Evolutionary conservation across 2,329 filamentous ascomycete genomes (phyloP).

Genomic region (Colletotrichum phormii): DNA sequence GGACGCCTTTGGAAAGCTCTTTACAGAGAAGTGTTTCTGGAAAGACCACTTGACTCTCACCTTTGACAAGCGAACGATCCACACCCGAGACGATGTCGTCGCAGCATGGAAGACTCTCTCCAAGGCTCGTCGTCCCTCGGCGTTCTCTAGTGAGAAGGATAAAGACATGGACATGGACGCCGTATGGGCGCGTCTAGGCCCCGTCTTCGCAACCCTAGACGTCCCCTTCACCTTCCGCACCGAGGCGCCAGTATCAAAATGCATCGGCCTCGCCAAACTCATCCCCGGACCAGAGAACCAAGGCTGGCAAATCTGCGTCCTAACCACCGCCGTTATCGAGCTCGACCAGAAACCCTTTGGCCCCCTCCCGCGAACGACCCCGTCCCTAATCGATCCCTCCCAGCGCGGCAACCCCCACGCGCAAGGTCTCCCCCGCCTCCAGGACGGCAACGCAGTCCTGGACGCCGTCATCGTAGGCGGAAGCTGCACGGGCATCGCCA

Average conservation of each 20-base stretch:
- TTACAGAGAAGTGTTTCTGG: constrained; percentile 23
- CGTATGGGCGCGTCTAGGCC: background rate
- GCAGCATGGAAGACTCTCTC: constrained; percentile 14
- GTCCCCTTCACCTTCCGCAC: constrained; percentile 21
- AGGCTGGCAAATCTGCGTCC: constrained; percentile 8
- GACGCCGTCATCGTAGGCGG: constrained; percentile 26
- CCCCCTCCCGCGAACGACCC: background rate
- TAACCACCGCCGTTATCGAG: constrained; percentile 6
- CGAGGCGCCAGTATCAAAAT: background rate
- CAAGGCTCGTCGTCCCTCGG: background rate
- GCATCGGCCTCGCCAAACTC: constrained; percentile 14
- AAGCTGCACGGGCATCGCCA: constrained; percentile 30
- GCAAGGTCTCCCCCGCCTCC: constrained; percentile 17
- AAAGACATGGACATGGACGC: background rate
- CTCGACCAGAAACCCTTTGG: constrained; percentile 3
- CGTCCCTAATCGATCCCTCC: background rate
- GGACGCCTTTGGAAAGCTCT: constrained; percentile 18
- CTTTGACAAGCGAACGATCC: constrained; percentile 35
- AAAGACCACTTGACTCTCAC: constrained; percentile 28
- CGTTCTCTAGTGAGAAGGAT: background rate
- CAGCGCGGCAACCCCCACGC: constrained; percentile 12
- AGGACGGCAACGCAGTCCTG: background rate
- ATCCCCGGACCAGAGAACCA: background rate
- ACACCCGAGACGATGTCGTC: background rate
- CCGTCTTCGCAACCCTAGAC: background rate